These are phyloP conservation scores for Thermothielavioides terrestris DNA, from an alignment of 495 filamentous ascomycete species.

Conservation along the genomic window DNA sequence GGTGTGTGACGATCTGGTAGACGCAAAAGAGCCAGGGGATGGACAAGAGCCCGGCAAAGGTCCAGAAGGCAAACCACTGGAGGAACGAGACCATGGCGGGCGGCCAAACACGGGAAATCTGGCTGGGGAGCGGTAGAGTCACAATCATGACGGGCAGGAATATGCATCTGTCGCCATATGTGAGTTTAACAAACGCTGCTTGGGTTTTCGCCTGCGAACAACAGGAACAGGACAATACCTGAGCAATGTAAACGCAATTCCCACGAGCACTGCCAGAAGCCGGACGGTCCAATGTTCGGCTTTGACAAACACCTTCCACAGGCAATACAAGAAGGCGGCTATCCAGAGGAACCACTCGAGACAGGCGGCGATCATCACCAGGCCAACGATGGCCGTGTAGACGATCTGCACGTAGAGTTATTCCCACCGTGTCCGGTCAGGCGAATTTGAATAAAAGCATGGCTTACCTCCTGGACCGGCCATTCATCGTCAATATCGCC, in stretches of 20 bases:
- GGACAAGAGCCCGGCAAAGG: constrained; percentile 77
- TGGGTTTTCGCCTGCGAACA: too few relatives aligned
- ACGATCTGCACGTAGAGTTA: constrained; percentile 36
- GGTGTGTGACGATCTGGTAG: constrained; percentile 79
- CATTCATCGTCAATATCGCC: constrained; percentile 39
- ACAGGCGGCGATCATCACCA: constrained; percentile 74
- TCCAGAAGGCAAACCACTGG: constrained; percentile 95
- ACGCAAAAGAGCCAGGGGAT: constrained; percentile 92
- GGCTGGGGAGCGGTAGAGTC: constrained; percentile 73
- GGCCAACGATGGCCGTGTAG: constrained; percentile 73
- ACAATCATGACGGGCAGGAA: constrained; percentile 94
- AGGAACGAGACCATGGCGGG: constrained; percentile 54
- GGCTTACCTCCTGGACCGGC: constrained; percentile 58
- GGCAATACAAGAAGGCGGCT: constrained; percentile 83
- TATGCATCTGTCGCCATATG: constrained; percentile 50
- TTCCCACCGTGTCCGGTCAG: not conserved
- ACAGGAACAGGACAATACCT: too few relatives aligned
- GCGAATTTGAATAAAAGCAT: not conserved
- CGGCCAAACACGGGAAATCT: constrained; percentile 65
- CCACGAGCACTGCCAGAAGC: constrained; percentile 67
- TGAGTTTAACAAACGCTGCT: too few relatives aligned
- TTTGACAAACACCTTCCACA: constrained; percentile 81
- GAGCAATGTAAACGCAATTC: constrained; percentile 59
- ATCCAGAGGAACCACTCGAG: constrained; percentile 96
- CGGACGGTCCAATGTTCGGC: constrained; percentile 78